Base-by-base conservation (phyloP, 371 early-diverging fungal species). In the Syncephalastrum racemosum region DNA sequence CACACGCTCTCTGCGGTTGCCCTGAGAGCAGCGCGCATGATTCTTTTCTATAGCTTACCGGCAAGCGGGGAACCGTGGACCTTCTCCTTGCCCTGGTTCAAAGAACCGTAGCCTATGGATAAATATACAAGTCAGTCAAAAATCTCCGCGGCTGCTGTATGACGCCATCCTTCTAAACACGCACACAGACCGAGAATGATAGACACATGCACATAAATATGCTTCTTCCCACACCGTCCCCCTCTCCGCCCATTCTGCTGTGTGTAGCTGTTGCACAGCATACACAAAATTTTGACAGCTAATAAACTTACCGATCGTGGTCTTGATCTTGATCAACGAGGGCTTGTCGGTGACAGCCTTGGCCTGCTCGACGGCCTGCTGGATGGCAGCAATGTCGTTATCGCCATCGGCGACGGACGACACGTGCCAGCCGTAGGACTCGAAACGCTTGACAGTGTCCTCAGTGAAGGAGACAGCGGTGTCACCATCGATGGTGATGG, bases 361-460 rank as follows among this genome's bases (percentile, higher is more conserved):
- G 42, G 97, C 96, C 12, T 68, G 77, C 43, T 83, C 86, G 39
- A 93, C 86, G 46, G 95, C 95, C 10, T 68, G 59, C 50, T 83
- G 69, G 49, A 99, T 86, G 27, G 75, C 80, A 4, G 73, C 84
- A 24, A 88, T 63, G 64, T 95, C 94, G 63, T 66, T 65, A 75
- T 98, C 90, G 64, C 97, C 97, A 66, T 97, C 90, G 14, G 71
- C 80, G 42, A 98, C 83, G 53, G 73, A 62, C 58, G 74, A 79
- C 14, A 90, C 88, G 67, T 96, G 93, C 95, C 97, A 99, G 23
- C 95, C 98, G 67, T 97, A 94, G 23, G 97, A 75, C 73, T 92
- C 89, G 72, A 90, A 98, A 62, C 99, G 92, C 77, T 86, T 80
- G 41, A 72, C 61, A 43, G 95, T 96, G 76, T 99, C 90, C 70